These are phyloP conservation scores for Coleophoma eucalyptorum DNA, from an alignment of 2,329 filamentous ascomycete species.

Conservation along the genomic window DNA sequence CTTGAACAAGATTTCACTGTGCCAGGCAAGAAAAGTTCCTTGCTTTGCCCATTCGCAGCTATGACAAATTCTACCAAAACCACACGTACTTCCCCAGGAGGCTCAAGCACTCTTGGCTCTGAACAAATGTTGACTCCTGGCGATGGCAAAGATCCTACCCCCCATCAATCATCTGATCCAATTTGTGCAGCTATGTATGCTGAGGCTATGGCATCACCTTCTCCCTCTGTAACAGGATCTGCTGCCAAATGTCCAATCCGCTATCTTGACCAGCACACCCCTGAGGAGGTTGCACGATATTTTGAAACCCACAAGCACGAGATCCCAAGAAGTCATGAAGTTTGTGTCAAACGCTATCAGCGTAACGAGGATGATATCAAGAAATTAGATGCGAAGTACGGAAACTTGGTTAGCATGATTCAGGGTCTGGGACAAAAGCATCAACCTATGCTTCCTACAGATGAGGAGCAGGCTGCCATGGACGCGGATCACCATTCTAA, in stretches of 20 bases:
- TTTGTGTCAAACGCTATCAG: constrained; percentile 88
- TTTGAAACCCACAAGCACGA: constrained; percentile 96
- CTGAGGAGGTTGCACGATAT: constrained; percentile 89
- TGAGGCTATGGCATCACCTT: constrained; percentile 42
- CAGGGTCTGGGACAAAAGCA: constrained; percentile 84
- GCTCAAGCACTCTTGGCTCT: constrained; percentile 17
- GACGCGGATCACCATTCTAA: constrained; percentile 51
- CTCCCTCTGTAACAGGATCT: constrained; percentile 45
- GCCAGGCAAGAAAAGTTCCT: constrained; percentile 71
- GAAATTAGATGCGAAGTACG: constrained; percentile 88
- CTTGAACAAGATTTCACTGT: constrained; percentile 91
- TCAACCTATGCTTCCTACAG: constrained; percentile 74
- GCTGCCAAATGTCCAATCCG: constrained; percentile 83
- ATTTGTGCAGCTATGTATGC: constrained; percentile 63
- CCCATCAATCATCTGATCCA: constrained; percentile 51
- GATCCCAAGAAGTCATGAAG: constrained; percentile 86
- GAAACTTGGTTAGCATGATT: constrained; percentile 87
- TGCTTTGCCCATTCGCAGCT: constrained; percentile 75
- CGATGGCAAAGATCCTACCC: constrained; percentile 34
- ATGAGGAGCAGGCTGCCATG: constrained; percentile 36
- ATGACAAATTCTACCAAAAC: constrained; percentile 13
- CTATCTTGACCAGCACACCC: constrained; percentile 86
- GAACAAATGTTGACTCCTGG: constrained; percentile 18
- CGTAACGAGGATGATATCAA: constrained; percentile 80
- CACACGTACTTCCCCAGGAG: constrained; percentile 9